Base-by-base conservation (phyloP, 352 stramenopile genomes). In the Globisporangium paroecandrum region DNA sequence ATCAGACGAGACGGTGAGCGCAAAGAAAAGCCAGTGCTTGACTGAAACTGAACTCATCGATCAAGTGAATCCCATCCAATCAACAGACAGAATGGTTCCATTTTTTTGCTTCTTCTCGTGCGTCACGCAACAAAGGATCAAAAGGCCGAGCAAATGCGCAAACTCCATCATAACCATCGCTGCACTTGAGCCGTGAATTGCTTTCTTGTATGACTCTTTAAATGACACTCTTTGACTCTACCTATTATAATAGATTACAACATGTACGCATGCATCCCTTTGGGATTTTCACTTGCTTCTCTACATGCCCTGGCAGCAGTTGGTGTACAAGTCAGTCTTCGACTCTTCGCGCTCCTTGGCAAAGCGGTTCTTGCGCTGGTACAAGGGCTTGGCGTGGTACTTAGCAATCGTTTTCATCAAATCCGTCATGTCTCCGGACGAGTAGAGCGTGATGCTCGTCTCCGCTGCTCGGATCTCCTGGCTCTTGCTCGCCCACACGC, bases 371-470 rank as follows among this genome's bases (percentile, higher is more conserved):
- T 32, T 60, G 56, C 74, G 71, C 6, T 46, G 25, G 38, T 78
- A 76, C 29, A 75, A 57, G 20, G 71, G 65, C 49, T 67, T 63
- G 27, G 24, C 43, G 12, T 55, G 36, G 25, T 70, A 62, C 24
- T 59, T 24, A 5, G 64, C 58, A 13, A 80, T 74, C 4, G 66
- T 65, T 15, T 68, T 51, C 69, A 80, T 71, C 53, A 80, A 57
- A 1, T 58, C 63, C 1, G 64, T 59, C 68, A 80, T 64, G 22
- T 80, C 57, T 2, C 74, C 74, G 1, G 71, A 76, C 43, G 74
- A 80, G 63, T 76, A 80, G 53, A 78, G 74, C 60, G 66, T 63
- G 29, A 74, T 57, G 25, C 62, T 69, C 25, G 62, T 74, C 18
- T 73, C 59, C 25, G 55, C 64, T 12, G 20, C 25, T 13, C n/a